These are phyloP conservation scores for Rhodotorula sp. DNA, from an alignment of 1,284 basidiomycete genomes.

Conservation along the genomic window DNA sequence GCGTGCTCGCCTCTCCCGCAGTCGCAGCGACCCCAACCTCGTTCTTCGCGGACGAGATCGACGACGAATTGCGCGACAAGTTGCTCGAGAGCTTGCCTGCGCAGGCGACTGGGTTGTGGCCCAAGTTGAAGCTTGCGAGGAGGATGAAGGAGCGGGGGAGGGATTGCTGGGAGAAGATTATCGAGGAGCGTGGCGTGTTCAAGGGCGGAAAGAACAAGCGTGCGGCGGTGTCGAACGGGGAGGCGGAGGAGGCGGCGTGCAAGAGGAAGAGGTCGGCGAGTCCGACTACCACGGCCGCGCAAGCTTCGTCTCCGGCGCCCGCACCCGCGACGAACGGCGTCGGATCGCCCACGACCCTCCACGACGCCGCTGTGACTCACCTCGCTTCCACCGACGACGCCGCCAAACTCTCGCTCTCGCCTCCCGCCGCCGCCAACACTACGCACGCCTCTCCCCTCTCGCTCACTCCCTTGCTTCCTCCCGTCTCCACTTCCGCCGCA, in stretches of 20 bases:
- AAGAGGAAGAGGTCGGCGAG: neutral
- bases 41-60: slow-evolving; percentile 9
- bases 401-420: too few relatives aligned
- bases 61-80: neutral
- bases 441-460: too few relatives aligned
- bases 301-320: too few relatives aligned
- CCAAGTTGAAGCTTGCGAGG: slow-evolving; percentile 7
- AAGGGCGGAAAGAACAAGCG: neutral
- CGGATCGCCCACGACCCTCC: too few relatives aligned
- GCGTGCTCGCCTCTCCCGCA: slow-evolving; percentile 19
- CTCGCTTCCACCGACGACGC: too few relatives aligned
- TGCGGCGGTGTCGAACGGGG: neutral
- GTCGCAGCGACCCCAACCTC: slow-evolving; percentile 15
- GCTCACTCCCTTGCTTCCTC: too few relatives aligned
- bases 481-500: too few relatives aligned
- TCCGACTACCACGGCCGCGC: neutral
- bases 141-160: neutral
- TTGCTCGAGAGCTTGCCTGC: slow-evolving; percentile 6
- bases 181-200: neutral
- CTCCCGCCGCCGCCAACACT: too few relatives aligned
- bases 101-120: slow-evolving; percentile 6
- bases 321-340: too few relatives aligned
- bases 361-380: too few relatives aligned
- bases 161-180: neutral
- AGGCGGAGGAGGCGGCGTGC: neutral